Evolutionary conservation across 495 filamentous ascomycete genomes (phyloP).

Genomic region (Niebla homalea): DNA sequence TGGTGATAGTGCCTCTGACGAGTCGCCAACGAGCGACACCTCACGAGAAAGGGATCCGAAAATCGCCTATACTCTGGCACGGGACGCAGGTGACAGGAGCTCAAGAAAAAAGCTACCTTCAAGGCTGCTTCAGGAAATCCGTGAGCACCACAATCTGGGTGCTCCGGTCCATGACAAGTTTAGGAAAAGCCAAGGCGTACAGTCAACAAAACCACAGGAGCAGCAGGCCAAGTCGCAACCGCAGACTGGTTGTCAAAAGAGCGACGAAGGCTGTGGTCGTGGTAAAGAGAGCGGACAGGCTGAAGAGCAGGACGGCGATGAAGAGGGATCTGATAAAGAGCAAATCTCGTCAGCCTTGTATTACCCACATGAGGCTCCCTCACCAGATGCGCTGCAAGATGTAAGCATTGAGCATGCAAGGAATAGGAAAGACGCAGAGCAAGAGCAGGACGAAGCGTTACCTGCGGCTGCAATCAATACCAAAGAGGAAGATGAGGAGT

Average conservation of each 20-base stretch:
- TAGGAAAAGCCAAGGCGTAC: conserved; percentile 1
- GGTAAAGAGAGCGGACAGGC: conserved; percentile 8
- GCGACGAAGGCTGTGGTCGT: conserved; percentile 23
- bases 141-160: conserved; percentile 32
- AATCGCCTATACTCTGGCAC: no score
- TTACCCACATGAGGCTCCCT: conserved; percentile 68
- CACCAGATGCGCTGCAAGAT: conserved; percentile 34
- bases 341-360: conserved; percentile 93
- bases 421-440: conserved; percentile 24
- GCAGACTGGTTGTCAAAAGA: conserved; percentile 7
- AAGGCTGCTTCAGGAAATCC: conserved; percentile 48
- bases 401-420: conserved; percentile 19
- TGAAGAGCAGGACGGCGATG: conserved; percentile 36
- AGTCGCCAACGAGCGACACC: no score
- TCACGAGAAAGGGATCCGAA: no score
- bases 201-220: neutral
- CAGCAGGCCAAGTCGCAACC: neutral
- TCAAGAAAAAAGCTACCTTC: conserved; percentile 23
- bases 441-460: conserved; percentile 16
- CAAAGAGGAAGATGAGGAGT: conserved; percentile 21
- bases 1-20: no score
- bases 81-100: neutral
- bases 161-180: conserved; percentile 14
- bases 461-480: conserved; percentile 20
- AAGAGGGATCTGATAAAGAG: conserved; percentile 79